Evolutionary conservation across 129 eudicot genomes (phyloP).

Genomic region (Tanacetum coccineum): DNA sequence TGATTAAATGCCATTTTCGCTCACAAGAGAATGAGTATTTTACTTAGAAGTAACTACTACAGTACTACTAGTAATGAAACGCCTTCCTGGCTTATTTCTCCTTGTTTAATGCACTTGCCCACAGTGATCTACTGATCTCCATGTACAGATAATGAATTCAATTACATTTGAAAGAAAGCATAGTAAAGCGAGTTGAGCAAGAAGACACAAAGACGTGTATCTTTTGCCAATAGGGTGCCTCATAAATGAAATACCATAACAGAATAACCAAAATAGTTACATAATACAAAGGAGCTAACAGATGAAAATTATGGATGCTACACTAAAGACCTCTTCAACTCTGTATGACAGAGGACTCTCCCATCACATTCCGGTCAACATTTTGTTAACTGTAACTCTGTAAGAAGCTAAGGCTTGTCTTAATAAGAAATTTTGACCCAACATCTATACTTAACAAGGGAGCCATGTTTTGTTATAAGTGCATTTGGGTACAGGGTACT

Average conservation of each 20-base stretch:
- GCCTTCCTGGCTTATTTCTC: not conserved
- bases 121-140: not conserved
- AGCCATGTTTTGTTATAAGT: too few species aligned
- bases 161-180: not conserved
- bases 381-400: not conserved
- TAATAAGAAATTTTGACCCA: not conserved
- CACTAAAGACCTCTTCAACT: too few species aligned
- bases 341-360: too few species aligned
- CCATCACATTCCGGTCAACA: too few species aligned
- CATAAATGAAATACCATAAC: too few species aligned
- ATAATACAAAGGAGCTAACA: too few species aligned
- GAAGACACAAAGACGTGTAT: too few species aligned
- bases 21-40: not conserved
- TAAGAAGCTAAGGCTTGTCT: conserved; percentile 17
- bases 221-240: too few species aligned
- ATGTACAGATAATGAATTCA: not conserved
- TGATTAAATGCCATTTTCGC: not conserved
- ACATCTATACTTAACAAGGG: not conserved
- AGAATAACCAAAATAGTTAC: too few species aligned
- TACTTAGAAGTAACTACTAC: not conserved
- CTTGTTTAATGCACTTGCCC: not conserved
- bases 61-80: not conserved
- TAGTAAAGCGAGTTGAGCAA: too few species aligned
- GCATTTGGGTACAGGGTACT: too few species aligned
- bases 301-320: too few species aligned